Conservation (phyloP, 306 rosid genomes). For the Cucurbita maxima region DNA sequence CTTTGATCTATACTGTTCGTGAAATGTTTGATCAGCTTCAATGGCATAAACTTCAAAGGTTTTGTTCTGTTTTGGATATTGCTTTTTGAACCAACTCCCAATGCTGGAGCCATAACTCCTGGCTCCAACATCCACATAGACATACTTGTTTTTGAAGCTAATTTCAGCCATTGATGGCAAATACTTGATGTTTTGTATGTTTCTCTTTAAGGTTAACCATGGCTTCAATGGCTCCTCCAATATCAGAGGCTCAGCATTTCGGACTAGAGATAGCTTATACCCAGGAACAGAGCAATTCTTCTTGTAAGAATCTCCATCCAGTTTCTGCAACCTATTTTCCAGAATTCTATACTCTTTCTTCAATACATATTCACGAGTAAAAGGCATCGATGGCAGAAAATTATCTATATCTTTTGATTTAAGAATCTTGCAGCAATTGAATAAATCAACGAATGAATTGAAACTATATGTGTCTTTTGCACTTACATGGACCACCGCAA, state of each 20-base stretch:
- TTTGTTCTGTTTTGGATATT: conserved; percentile 90
- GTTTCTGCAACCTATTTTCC: conserved; percentile 10
- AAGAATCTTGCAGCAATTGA: conserved; percentile 54
- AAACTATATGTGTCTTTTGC: conserved; percentile 82
- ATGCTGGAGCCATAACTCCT: conserved; percentile 91
- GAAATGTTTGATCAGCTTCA: conserved; percentile 78
- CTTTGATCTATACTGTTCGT: conserved; percentile 62
- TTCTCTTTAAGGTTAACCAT: conserved; percentile 81
- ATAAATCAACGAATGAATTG: conserved; percentile 71
- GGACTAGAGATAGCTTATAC: conserved; percentile 50
- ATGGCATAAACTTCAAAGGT: conserved; percentile 81
- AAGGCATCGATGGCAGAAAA: conserved; percentile 46
- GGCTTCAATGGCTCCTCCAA: conserved; percentile 73
- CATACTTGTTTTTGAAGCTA: conserved; percentile 68
- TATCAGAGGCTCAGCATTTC: conserved; percentile 68
- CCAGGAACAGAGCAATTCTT: conserved; percentile 58
- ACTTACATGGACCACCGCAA: conserved; percentile 63
- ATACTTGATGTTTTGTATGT: conserved; percentile 55
- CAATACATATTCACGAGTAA: conserved; percentile 56
- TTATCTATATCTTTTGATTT: conserved; percentile 56
- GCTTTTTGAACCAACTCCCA: conserved; percentile 93
- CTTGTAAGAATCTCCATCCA: conserved; percentile 15
- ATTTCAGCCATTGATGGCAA: conserved; percentile 75
- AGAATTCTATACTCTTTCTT: conserved; percentile 35
- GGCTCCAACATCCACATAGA: conserved; percentile 93